Percentiles rank a stretch among this genome's conserved stretches.
Evolutionary conservation across 1,284 basidiomycete species (phyloP).

Genomic region (Boletus sp.): DNA sequence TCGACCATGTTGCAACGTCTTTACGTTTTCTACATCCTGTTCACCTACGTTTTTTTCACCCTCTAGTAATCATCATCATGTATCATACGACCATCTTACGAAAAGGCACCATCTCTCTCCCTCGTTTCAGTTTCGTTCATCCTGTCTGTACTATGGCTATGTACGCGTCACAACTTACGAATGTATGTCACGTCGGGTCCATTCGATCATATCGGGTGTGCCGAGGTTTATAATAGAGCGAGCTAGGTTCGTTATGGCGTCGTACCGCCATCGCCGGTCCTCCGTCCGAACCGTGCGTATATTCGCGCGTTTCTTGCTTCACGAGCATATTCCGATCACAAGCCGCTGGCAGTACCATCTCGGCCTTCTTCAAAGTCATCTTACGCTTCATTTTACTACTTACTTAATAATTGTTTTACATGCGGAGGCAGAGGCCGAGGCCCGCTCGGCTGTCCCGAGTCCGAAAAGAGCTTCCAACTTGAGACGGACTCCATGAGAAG

Average conservation of each 20-base stretch:
- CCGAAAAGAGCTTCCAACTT: neutral
- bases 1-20: neutral
- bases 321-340: neutral
- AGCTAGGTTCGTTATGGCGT: too few species aligned
- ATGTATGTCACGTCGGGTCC: neutral
- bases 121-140: slow-evolving; percentile 1
- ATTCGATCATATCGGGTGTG: neutral
- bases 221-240: neutral
- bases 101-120: neutral
- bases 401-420: neutral
- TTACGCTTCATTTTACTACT: neutral
- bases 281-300: slow-evolving; percentile 1
- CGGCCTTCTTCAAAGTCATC: neutral
- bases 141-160: neutral
- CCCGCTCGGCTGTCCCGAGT: too few species aligned
- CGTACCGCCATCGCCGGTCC: neutral
- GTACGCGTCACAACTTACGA: neutral
- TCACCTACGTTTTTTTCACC: neutral
- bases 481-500: neutral
- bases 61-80: neutral
- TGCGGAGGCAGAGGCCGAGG: neutral
- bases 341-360: neutral
- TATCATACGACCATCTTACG: neutral
- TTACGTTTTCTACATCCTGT: neutral
- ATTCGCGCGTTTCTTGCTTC: neutral